Evolutionary conservation across 2,329 filamentous ascomycete species (phyloP).

Genomic region (Fusarium xyrophilum): DNA sequence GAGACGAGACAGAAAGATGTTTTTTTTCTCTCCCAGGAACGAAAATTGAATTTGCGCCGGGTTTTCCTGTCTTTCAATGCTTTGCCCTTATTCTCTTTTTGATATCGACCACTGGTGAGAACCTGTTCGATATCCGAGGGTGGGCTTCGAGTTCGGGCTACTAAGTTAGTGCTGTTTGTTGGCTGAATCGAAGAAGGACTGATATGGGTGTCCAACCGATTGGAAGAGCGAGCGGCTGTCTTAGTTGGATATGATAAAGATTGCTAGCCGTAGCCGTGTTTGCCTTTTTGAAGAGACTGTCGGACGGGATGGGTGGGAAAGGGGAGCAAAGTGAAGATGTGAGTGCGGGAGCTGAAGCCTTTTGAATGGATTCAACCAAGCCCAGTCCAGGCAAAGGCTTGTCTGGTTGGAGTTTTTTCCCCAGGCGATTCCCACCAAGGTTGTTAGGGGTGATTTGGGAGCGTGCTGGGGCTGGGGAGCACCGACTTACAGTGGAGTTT

Average conservation of each 20-base stretch:
- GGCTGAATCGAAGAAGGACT: conserved; percentile 1
- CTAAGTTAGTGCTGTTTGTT: not conserved
- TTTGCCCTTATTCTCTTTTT: not conserved
- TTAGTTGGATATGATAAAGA: conserved; percentile 24
- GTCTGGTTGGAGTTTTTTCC: conserved; percentile 40
- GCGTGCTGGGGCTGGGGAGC: conserved; percentile 38
- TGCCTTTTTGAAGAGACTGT: conserved; percentile 21
- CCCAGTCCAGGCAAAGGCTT: conserved; percentile 28
- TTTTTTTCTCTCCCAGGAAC: conserved; percentile 4
- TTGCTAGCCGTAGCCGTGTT: conserved; percentile 25
- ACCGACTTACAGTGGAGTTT: conserved; percentile 35
- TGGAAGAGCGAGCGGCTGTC: conserved; percentile 26
- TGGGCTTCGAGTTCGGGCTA: conserved; percentile 6
- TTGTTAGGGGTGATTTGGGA: conserved; percentile 48
- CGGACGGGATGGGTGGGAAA: conserved; percentile 43
- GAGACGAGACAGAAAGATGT: conserved; percentile 24
- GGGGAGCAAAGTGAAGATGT: conserved; percentile 34
- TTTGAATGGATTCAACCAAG: conserved; percentile 49
- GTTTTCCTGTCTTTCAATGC: conserved; percentile 6
- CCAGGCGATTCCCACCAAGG: conserved; percentile 43
- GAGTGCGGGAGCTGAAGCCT: conserved; percentile 49
- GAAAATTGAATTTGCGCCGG: conserved; percentile 27
- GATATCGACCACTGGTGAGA: conserved; percentile 9
- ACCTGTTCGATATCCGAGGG: conserved; percentile 5
- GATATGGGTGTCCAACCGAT: not conserved